Evolutionary conservation across 1,284 basidiomycete species (phyloP).

Genomic region (Cronartium quercuum): DNA sequence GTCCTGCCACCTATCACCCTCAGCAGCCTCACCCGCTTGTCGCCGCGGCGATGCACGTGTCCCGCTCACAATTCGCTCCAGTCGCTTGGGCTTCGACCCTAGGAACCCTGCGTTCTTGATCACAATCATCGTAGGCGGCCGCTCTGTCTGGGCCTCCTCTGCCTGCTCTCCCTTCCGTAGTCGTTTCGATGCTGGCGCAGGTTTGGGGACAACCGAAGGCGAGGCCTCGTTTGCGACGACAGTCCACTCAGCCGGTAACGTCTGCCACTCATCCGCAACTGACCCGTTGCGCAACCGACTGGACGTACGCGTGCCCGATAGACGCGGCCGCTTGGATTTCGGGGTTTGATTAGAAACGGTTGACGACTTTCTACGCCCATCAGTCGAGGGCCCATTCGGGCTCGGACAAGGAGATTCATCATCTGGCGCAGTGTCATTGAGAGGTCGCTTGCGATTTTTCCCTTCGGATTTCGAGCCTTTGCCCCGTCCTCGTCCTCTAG

Average conservation of each 20-base stretch:
- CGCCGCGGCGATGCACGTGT: constrained; percentile 2
- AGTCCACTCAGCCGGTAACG: background rate
- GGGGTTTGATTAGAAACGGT: background rate
- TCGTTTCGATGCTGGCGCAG: background rate
- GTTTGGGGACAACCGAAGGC: background rate
- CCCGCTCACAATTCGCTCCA: background rate
- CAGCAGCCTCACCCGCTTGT: background rate
- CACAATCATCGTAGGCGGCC: constrained; percentile 17
- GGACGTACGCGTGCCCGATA: constrained; percentile 13
- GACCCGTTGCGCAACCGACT: constrained; percentile 9
- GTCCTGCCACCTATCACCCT: constrained; percentile 15
- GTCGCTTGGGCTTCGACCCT: background rate
- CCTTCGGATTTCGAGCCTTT: background rate
- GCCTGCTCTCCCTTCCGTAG: too few species aligned
- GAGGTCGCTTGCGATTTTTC: constrained; percentile 3
- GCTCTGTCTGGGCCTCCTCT: background rate
- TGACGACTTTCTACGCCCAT: constrained; percentile 1
- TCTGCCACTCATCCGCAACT: background rate
- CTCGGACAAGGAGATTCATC: background rate
- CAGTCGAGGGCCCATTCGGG: background rate
- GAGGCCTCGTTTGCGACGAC: background rate
- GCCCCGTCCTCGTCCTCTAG: background rate
- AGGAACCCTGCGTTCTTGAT: constrained; percentile 6
- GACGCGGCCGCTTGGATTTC: constrained; percentile 8
- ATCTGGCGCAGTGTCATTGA: background rate